These are phyloP conservation scores for Ophiostoma australiae DNA, from an alignment of 2,329 filamentous ascomycete species.

Conservation along the genomic window DNA sequence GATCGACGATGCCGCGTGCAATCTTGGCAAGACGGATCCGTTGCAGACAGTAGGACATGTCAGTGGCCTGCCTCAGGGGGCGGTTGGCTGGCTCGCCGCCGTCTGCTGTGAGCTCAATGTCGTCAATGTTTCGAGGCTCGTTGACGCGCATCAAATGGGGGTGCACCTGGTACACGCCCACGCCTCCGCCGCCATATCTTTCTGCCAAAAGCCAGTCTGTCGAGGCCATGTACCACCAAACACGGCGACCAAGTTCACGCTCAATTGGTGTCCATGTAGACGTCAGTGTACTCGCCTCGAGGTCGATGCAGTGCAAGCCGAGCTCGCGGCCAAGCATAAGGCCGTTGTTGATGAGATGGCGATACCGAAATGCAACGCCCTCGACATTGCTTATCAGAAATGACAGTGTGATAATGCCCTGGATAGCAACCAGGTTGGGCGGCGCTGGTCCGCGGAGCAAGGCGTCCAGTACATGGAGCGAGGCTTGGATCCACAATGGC, in stretches of 20 bases:
- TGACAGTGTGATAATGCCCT: slow-evolving; percentile 19
- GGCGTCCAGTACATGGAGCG: slow-evolving; percentile 12
- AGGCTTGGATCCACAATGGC: slow-evolving; percentile 16
- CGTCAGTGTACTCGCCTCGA: not conserved
- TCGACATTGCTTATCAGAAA: slow-evolving; percentile 21
- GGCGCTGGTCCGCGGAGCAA: slow-evolving; percentile 1
- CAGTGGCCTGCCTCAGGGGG: slow-evolving; percentile 37
- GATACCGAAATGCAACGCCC: slow-evolving; percentile 20
- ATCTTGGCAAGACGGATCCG: slow-evolving; percentile 39
- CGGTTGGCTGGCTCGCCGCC: not conserved
- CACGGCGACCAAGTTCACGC: slow-evolving; percentile 37
- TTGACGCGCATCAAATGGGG: slow-evolving; percentile 40
- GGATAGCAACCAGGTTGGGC: slow-evolving; percentile 11
- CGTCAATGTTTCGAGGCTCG: slow-evolving; percentile 40
- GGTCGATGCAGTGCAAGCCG: slow-evolving; percentile 21
- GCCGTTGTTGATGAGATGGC: slow-evolving; percentile 15
- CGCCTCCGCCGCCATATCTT: slow-evolving; percentile 35
- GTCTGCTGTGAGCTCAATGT: slow-evolving; percentile 34
- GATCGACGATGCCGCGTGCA: slow-evolving; percentile 40
- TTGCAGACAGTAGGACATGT: slow-evolving; percentile 43
- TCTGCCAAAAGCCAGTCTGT: slow-evolving; percentile 39
- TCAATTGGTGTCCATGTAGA: slow-evolving; percentile 12
- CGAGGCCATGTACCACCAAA: slow-evolving; percentile 41
- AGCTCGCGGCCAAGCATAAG: slow-evolving; percentile 19
- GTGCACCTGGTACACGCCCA: slow-evolving; percentile 41